phyloP scores from a whole-genome alignment of 345 rosid species.

The Populus pruinosa region DNA sequence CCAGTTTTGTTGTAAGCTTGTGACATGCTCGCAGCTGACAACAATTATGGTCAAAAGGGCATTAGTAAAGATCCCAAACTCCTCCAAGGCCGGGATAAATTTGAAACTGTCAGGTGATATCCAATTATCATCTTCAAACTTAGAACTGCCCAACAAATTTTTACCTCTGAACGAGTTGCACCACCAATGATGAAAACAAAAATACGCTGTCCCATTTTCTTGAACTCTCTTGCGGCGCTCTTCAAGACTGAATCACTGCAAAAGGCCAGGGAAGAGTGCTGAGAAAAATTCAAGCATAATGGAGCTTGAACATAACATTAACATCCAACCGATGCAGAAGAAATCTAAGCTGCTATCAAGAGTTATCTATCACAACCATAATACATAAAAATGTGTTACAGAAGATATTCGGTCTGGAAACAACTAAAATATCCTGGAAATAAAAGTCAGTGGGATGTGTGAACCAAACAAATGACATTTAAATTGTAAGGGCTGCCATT shows the following conservation, averaged over 20 bases:
- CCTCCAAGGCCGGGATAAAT: neutral
- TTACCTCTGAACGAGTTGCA: conserved; percentile 95
- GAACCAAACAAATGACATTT: neutral
- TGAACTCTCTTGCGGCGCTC: conserved; percentile 49
- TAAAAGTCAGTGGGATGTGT: neutral
- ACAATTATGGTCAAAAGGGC: neutral
- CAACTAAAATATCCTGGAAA: neutral
- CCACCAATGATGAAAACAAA: conserved; percentile 89
- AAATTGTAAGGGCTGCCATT: neutral
- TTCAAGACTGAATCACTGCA: conserved; percentile 65
- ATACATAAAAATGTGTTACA: neutral
- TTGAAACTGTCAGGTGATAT: neutral
- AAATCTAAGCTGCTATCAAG: neutral
- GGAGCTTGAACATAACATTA: neutral
- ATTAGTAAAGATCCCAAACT: conserved; percentile 5
- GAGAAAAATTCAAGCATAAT: conserved; percentile 16
- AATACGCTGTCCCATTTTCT: conserved; percentile 80
- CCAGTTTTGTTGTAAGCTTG: conserved; percentile 73
- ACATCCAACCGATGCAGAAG: neutral
- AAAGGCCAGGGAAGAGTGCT: conserved; percentile 12
- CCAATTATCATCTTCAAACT: neutral
- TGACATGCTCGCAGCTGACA: conserved; percentile 81
- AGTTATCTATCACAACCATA: neutral
- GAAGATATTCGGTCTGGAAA: neutral
- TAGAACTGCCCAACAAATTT: neutral